These are phyloP conservation scores for Aureobasidium sp. DNA, from an alignment of 2,329 filamentous ascomycete genomes.

Conservation along the genomic window DNA sequence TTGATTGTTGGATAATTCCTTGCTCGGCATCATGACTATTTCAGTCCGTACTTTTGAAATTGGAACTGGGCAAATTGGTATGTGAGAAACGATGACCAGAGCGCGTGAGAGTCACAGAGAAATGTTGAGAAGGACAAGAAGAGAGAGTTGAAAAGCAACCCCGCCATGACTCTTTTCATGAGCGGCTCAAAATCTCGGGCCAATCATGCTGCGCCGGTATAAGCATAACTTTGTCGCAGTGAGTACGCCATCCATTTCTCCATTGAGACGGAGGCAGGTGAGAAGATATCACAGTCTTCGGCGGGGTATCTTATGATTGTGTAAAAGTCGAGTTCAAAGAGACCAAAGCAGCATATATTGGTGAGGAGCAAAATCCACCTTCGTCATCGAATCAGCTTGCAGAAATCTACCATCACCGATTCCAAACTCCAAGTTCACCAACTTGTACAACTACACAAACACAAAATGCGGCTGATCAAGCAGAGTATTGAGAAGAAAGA, in stretches of 20 bases:
- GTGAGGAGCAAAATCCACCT: conserved; percentile 8
- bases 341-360: no score
- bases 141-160: not conserved
- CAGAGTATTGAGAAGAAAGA: conserved; percentile 56
- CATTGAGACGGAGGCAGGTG: no score
- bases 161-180: not conserved
- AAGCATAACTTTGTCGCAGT: not conserved
- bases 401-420: not conserved
- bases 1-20: conserved; percentile 13
- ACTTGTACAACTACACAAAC: not conserved
- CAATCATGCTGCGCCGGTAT: conserved; percentile 1
- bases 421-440: not conserved
- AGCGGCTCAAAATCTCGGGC: not conserved
- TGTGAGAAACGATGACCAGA: not conserved
- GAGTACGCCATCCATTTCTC: not conserved
- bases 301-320: no score
- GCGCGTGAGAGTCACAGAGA: not conserved
- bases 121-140: conserved; percentile 4
- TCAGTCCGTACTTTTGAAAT: conserved; percentile 19
- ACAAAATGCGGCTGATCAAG: conserved; percentile 58
- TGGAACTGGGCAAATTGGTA: not conserved
- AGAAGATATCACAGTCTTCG: no score
- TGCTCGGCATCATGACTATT: conserved; percentile 20
- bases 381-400: conserved; percentile 6
- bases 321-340: no score